Evolutionary conservation across 768 basidiomycete genomes (phyloP).

Genomic region (Serendipita sp.): DNA sequence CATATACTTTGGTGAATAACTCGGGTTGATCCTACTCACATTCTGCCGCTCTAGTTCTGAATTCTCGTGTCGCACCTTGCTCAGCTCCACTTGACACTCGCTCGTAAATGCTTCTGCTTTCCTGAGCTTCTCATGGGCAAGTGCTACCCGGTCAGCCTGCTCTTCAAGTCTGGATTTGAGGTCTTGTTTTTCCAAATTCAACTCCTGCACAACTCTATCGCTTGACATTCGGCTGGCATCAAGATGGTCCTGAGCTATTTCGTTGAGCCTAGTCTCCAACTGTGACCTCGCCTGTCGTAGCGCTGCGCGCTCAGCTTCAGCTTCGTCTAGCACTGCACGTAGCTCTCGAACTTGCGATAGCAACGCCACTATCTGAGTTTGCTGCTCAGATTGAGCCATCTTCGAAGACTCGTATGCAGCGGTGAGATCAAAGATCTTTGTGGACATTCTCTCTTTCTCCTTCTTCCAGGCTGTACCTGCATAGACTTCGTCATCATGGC

Average conservation of each 20-base stretch:
- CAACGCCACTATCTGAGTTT: slow-evolving; percentile 65
- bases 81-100: slow-evolving; percentile 62
- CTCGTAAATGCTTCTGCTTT: slow-evolving; percentile 62
- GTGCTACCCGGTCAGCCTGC: slow-evolving; percentile 53
- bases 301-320: slow-evolving; percentile 63
- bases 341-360: slow-evolving; percentile 79
- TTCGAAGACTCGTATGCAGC: slow-evolving; percentile 61
- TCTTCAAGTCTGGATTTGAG: slow-evolving; percentile 64
- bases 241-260: slow-evolving; percentile 58
- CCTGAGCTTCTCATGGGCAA: slow-evolving; percentile 63
- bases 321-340: slow-evolving; percentile 65
- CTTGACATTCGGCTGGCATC: slow-evolving; percentile 54
- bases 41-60: slow-evolving; percentile 65
- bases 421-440: slow-evolving; percentile 58
- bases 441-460: slow-evolving; percentile 75
- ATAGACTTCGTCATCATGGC: slow-evolving; percentile 63
- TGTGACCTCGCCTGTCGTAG: slow-evolving; percentile 70
- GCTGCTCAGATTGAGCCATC: slow-evolving; percentile 61
- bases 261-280: slow-evolving; percentile 63
- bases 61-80: slow-evolving; percentile 64
- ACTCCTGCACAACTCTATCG: slow-evolving; percentile 56
- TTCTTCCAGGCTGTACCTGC: slow-evolving; percentile 71
- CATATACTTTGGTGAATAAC: no score
- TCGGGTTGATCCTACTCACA: slow-evolving; percentile 26
- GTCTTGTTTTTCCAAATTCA: slow-evolving; percentile 70